phyloP scores from a whole-genome alignment of 768 basidiomycete genomes.

The Trametes elegans region DNA sequence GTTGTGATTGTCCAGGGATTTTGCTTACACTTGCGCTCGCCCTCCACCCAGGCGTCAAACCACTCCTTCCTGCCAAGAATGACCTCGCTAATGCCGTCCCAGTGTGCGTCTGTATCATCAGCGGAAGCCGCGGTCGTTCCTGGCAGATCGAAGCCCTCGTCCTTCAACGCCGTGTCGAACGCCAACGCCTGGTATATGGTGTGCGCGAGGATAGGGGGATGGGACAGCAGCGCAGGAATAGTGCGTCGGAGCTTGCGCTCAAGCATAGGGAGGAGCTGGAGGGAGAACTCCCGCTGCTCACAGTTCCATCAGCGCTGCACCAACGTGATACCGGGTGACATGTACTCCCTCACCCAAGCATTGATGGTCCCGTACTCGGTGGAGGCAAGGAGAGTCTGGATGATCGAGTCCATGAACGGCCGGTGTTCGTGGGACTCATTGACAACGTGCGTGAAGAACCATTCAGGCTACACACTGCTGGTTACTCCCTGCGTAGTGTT shows the following conservation, averaged over 20 bases:
- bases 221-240: conserved; percentile 67
- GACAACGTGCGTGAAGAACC: conserved; percentile 91
- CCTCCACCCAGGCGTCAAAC: conserved; percentile 89
- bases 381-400: conserved; percentile 68
- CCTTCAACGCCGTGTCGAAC: conserved; percentile 78
- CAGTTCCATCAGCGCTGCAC: too few relatives aligned
- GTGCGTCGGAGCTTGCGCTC: conserved; percentile 73
- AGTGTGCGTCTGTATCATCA: conserved; percentile 34
- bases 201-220: conserved; percentile 88
- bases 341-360: conserved; percentile 60
- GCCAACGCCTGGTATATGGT: conserved; percentile 90
- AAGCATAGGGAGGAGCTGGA: conserved; percentile 74
- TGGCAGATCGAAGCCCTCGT: conserved; percentile 66
- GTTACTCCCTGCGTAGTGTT: neutral
- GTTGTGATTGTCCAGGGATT: too few relatives aligned
- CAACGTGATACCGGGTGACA: neutral
- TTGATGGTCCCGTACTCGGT: conserved; percentile 63
- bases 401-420: conserved; percentile 69
- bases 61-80: conserved; percentile 83
- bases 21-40: conserved; percentile 81
- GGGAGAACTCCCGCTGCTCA: conserved; percentile 88
- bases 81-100: conserved; percentile 79
- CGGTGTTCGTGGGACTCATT: conserved; percentile 86
- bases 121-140: conserved; percentile 44
- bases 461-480: conserved; percentile 72